Evolutionary conservation across 1,284 basidiomycete species (phyloP).

Genomic region (Fistulina hepatica): DNA sequence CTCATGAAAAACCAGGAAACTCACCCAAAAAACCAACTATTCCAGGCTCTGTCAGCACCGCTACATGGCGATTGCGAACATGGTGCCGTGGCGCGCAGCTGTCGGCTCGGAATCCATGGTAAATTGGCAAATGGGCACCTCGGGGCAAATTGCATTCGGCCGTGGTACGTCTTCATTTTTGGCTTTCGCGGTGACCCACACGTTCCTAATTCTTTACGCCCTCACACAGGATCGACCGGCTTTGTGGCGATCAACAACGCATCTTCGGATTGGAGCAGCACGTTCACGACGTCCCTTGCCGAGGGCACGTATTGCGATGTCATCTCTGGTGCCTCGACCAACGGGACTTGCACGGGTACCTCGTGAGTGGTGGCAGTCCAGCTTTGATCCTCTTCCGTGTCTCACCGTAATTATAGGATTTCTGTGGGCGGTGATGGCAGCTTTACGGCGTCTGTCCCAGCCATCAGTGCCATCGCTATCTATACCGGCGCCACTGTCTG

Average conservation of each 20-base stretch:
- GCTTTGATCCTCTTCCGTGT: not conserved
- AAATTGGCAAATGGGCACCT: conserved; percentile 45
- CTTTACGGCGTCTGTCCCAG: conserved; percentile 28
- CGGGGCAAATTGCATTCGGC: conserved; percentile 51
- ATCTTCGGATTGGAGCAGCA: conserved; percentile 30
- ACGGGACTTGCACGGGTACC: conserved; percentile 27
- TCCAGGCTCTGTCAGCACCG: conserved; percentile 62
- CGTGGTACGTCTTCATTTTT: conserved; percentile 32
- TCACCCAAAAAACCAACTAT: conserved; percentile 12
- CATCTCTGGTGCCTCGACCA: conserved; percentile 24
- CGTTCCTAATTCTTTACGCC: too few species aligned
- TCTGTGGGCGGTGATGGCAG: conserved; percentile 27
- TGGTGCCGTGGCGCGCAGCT: conserved; percentile 52
- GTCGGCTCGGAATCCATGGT: conserved; percentile 39
- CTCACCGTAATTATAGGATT: conserved; percentile 19
- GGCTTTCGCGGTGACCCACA: too few species aligned
- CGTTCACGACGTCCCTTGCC: conserved; percentile 33
- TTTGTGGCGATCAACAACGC: conserved; percentile 42
- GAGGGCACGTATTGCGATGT: conserved; percentile 41
- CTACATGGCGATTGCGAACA: conserved; percentile 43
- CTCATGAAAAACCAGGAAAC: too few species aligned
- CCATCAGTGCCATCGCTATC: conserved; percentile 32
- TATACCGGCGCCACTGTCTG: conserved; percentile 34
- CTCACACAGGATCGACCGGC: conserved; percentile 26
- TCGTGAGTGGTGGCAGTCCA: conserved; percentile 20